Conservation (phyloP, 2,329 filamentous ascomycete genomes). For the Botrytis tulipae region DNA sequence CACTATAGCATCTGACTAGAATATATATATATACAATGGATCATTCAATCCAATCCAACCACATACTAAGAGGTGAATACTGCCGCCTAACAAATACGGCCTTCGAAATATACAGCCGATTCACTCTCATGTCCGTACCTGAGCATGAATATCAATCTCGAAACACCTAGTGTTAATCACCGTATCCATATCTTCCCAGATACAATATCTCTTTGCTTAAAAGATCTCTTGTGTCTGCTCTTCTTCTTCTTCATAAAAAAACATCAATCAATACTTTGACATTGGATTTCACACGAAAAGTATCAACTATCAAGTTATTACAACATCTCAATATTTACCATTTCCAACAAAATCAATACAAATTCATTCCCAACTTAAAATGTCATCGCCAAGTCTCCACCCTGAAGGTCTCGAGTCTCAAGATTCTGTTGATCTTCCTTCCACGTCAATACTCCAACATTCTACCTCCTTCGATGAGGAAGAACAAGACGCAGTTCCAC, state of each 20-base stretch:
- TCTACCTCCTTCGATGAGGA: background rate
- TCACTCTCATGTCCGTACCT: background rate
- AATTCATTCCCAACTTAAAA: background rate
- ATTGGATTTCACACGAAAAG: background rate
- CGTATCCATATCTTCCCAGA: background rate
- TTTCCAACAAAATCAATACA: background rate
- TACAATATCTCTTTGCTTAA: background rate
- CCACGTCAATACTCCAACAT: background rate
- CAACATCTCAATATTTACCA: background rate
- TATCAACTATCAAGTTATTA: background rate
- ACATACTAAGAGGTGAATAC: background rate
- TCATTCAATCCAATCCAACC: background rate
- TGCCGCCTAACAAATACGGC: background rate
- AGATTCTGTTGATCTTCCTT: background rate
- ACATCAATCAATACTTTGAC: background rate
- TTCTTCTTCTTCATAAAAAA: background rate
- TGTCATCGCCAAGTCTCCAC: background rate
- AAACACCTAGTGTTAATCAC: background rate
- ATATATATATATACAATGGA: background rate
- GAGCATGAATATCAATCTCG: background rate
- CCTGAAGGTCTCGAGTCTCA: background rate
- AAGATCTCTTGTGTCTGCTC: background rate
- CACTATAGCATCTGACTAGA: background rate
- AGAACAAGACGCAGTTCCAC: background rate
- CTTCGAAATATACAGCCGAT: background rate